A percentile compares a stretch with the other conserved stretches of the same genome.
These are phyloP conservation scores for Alternaria postmessia DNA, from an alignment of 2,329 filamentous ascomycete species.

Conservation along the genomic window DNA sequence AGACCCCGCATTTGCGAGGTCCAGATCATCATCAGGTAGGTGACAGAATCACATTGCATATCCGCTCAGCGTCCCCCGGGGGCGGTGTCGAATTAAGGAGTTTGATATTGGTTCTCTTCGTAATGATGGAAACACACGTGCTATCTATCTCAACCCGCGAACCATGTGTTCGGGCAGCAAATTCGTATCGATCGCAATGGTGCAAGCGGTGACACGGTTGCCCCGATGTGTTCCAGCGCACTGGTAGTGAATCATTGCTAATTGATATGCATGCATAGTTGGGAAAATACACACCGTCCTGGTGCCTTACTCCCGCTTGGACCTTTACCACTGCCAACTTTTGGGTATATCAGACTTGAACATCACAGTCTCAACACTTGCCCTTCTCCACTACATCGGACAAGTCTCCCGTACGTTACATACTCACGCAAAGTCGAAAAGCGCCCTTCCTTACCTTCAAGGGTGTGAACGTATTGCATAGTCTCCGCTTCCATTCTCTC, in stretches of 20 bases:
- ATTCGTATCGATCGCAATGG: not conserved
- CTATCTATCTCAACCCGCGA: not conserved
- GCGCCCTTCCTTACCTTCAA: not conserved
- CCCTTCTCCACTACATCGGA: not conserved
- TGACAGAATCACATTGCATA: constrained; percentile 8
- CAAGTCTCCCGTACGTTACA: not conserved
- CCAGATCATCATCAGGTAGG: constrained; percentile 17
- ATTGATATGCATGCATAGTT: not conserved
- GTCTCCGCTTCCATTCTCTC: not conserved
- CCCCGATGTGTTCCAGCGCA: not conserved
- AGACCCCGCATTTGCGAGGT: not conserved
- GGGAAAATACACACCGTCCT: not conserved
- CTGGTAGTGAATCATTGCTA: constrained; percentile 11
- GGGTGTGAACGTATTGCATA: not conserved
- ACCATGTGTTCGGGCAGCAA: constrained; percentile 10
- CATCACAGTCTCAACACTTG: not conserved
- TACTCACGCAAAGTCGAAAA: not conserved
- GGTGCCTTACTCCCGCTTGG: constrained; percentile 1
- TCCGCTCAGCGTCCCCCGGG: constrained; percentile 5
- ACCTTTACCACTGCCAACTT: not conserved
- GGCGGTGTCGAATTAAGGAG: constrained; percentile 20
- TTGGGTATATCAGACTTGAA: not conserved
- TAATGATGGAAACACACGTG: not conserved
- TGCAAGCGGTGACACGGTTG: constrained; percentile 6
- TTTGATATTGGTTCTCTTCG: constrained; percentile 12